Evolutionary conservation across 805 yeast species (phyloP).

Genomic region (Saccharomycopsis malanga): DNA sequence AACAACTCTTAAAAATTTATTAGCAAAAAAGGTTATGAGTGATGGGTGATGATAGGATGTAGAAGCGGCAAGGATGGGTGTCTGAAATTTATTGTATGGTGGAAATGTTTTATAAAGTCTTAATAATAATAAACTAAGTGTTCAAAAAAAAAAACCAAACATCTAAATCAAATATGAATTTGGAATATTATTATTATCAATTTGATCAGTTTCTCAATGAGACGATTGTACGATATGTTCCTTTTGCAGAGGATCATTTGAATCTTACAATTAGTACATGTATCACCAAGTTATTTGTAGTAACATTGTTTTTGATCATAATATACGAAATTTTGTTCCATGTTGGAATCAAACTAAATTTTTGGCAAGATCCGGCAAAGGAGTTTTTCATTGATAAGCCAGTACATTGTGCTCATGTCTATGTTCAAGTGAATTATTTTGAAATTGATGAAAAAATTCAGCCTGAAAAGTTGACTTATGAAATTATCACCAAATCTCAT

Average conservation of each 20-base stretch:
- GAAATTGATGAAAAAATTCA: background rate
- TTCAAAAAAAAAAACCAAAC: too few relatives aligned
- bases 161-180: too few relatives aligned
- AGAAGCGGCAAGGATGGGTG: too few relatives aligned
- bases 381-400: conserved; percentile 67
- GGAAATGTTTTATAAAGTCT: too few relatives aligned
- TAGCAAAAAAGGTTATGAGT: too few relatives aligned
- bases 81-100: too few relatives aligned
- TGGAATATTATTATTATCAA: too few relatives aligned
- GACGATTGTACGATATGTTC: conserved; percentile 8
- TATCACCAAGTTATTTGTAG: conserved; percentile 25
- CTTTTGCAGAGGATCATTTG: conserved; percentile 20
- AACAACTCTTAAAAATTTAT: too few relatives aligned
- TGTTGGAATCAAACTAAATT: conserved; percentile 35
- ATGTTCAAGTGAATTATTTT: conserved; percentile 43
- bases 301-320: conserved; percentile 23
- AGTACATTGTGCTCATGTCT: conserved; percentile 71
- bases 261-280: background rate
- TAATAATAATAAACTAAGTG: too few relatives aligned
- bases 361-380: conserved; percentile 47
- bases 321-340: conserved; percentile 36
- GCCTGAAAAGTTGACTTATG: background rate
- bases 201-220: conserved; percentile 7
- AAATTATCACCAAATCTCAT: background rate
- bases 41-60: too few relatives aligned